Evolutionary conservation across 345 rosid species (phyloP).

Genomic region (Excoecaria cochinchinensis): DNA sequence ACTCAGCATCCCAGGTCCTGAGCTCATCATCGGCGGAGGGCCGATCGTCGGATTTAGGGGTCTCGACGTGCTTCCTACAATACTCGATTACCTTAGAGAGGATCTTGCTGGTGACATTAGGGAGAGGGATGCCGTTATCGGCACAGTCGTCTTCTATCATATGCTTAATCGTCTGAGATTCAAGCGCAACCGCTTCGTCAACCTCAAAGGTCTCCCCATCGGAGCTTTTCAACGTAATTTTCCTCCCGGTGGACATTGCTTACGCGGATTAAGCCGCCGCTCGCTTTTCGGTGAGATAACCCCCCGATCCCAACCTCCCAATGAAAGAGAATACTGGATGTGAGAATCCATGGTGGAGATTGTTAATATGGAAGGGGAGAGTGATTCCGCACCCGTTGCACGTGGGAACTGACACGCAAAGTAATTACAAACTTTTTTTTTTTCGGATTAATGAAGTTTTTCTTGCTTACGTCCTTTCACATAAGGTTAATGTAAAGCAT

Average conservation of each 20-base stretch:
- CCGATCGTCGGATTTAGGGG: slow-evolving; percentile 26
- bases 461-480: too few species aligned
- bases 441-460: too few species aligned
- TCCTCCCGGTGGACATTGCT: not conserved
- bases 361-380: too few species aligned
- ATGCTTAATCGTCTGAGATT: slow-evolving; percentile 24
- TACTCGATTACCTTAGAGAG: slow-evolving; percentile 23
- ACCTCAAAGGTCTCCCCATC: slow-evolving; percentile 23
- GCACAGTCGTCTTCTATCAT: slow-evolving; percentile 22
- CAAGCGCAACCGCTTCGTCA: slow-evolving; percentile 19
- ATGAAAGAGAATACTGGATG: not conserved
- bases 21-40: slow-evolving; percentile 11
- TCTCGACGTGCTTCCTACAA: slow-evolving; percentile 28
- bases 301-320: not conserved
- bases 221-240: slow-evolving; percentile 14
- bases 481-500: too few species aligned
- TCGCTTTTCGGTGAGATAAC: not conserved
- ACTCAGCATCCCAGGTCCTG: slow-evolving; percentile 27
- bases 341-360: too few species aligned
- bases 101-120: slow-evolving; percentile 24
- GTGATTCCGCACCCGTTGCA: not conserved
- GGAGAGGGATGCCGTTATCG: slow-evolving; percentile 18
- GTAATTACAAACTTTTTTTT: too few species aligned
- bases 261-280: not conserved
- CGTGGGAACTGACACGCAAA: not conserved